Base-by-base conservation (phyloP, 1,284 basidiomycete genomes). In the Lentinus polychrous region DNA sequence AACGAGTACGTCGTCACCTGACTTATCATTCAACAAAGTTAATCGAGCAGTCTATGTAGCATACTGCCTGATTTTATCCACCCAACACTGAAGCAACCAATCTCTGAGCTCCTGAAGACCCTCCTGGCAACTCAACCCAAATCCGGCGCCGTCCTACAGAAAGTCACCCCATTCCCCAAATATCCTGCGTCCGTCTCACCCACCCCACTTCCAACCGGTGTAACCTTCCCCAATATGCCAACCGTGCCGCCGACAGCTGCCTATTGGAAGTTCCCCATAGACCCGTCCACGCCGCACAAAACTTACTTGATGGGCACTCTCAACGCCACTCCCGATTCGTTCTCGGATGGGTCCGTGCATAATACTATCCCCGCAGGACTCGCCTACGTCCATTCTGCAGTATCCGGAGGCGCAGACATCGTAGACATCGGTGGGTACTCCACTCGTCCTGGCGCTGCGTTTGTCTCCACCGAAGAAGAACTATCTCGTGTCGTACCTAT, bases 391-490 rank as follows among this genome's bases (percentile, higher is more conserved):
- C 59, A 54, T 1, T 46, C 66, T 2, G 71, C 83, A 3, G 66
- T 83, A 2, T 53, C 64, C 0, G 67, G 68, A 1, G 85, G 86
- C 0, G 85, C 87, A 0, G 77, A 83, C 52, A 88, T 99, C 46
- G 70, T 99, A 50, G 95, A 99, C 62, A 76, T 99, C 10, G 95
- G 96, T 0, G 96, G 96, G 0, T 93, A 94, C 70, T 95, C 92
- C 0, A 96, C 94, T 0, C 79, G 91, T 10, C 94, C 94, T 0
- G 76, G 78, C 0, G 87, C 92, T 0, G 70, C 67, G 0, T 81
- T 81, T 41, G 84, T 95, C 49, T 71, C 78, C 0, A 62, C 75
- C 0, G 74, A 83, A 43, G 91, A 95, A 51, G 96, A 99, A 61
- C 75, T 81, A 20, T 55, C 64, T 1, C 74, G 91, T 31, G 86